Percentiles rank a stretch among this genome's conserved stretches.
These are phyloP conservation scores for Deakozyma indianensis DNA, from an alignment of 805 yeast genomes.

Conservation along the genomic window DNA sequence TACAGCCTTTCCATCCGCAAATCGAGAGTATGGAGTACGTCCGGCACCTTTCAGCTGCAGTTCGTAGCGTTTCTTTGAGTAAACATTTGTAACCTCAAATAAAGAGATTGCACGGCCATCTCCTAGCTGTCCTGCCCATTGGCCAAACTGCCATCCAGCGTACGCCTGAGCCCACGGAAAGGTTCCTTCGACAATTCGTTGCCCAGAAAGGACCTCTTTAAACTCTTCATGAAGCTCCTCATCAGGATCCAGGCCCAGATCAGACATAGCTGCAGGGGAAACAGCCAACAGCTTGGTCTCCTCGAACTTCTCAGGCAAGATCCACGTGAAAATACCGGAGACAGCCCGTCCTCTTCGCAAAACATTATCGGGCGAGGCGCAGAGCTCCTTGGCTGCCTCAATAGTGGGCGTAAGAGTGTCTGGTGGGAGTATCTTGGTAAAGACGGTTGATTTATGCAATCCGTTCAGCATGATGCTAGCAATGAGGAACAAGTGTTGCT, in stretches of 20 bases:
- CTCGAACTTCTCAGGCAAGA: constrained; percentile 46
- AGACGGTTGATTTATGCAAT: constrained; percentile 16
- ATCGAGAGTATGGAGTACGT: constrained; percentile 77
- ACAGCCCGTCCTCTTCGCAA: constrained; percentile 39
- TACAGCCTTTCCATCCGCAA: constrained; percentile 95
- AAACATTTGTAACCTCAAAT: constrained; percentile 46
- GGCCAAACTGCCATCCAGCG: constrained; percentile 95
- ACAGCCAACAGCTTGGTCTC: constrained; percentile 34
- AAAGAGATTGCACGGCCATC: constrained; percentile 84
- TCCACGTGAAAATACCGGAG: constrained; percentile 49
- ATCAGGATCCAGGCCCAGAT: constrained; percentile 36
- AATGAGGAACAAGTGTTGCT: too few relatives aligned
- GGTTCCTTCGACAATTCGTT: constrained; percentile 17
- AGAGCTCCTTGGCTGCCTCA: constrained; percentile 16
- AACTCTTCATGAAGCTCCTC: constrained; percentile 32
- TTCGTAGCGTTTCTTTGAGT: constrained; percentile 34
- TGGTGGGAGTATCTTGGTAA: constrained; percentile 23
- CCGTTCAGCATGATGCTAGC: constrained; percentile 4
- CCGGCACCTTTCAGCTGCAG: constrained; percentile 90
- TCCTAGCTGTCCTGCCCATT: constrained; percentile 93
- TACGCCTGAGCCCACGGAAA: constrained; percentile 80
- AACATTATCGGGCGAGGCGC: constrained; percentile 16
- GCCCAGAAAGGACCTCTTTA: constrained; percentile 48
- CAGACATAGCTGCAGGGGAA: constrained; percentile 44
- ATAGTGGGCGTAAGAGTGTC: constrained; percentile 26